Evolutionary conservation across 192 early-diverging fungal species (phyloP).

Genomic region (Gamsiella multidivaricata): DNA sequence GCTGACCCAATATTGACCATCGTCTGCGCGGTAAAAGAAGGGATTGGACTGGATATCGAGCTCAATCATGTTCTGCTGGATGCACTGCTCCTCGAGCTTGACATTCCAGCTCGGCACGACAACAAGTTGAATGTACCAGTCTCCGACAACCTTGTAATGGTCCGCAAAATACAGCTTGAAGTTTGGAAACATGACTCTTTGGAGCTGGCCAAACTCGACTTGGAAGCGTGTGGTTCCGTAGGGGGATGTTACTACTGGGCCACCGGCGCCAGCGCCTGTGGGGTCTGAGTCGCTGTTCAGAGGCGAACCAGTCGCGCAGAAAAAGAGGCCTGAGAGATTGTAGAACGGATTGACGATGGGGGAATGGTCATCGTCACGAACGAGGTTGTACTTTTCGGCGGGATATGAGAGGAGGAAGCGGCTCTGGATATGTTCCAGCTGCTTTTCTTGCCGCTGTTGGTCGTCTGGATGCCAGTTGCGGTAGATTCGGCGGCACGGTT

Average conservation of each 20-base stretch:
- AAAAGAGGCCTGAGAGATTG: conserved; percentile 50
- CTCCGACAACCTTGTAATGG: conserved; percentile 49
- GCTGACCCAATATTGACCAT: conserved; percentile 52
- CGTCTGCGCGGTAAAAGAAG: conserved; percentile 51
- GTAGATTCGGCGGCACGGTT: conserved; percentile 50
- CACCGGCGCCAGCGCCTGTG: conserved; percentile 51
- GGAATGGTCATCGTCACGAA: conserved; percentile 51
- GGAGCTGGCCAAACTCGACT: conserved; percentile 51
- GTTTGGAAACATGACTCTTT: conserved; percentile 34
- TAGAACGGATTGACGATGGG: conserved; percentile 45
- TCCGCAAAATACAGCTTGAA: conserved; percentile 55
- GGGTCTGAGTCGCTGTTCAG: conserved; percentile 29
- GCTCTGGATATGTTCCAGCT: conserved; percentile 45
- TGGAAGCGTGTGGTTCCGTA: conserved; percentile 50
- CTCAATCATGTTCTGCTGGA: conserved; percentile 43
- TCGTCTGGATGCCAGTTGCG: conserved; percentile 54
- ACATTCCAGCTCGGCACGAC: conserved; percentile 54
- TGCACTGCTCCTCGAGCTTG: conserved; percentile 39
- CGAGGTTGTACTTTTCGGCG: conserved; percentile 54
- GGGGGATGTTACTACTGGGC: conserved; percentile 45
- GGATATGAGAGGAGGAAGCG: conserved; percentile 51
- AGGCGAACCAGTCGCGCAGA: conserved; percentile 50
- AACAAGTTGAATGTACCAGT: conserved; percentile 52
- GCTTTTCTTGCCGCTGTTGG: conserved; percentile 47
- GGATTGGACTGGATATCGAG: conserved; percentile 45